Evolutionary conservation across 2,329 filamentous ascomycete species (phyloP), one percentile per base, ranked within the genome.

Genomic region (Aspergillus pseudoviridinutans): DNA sequence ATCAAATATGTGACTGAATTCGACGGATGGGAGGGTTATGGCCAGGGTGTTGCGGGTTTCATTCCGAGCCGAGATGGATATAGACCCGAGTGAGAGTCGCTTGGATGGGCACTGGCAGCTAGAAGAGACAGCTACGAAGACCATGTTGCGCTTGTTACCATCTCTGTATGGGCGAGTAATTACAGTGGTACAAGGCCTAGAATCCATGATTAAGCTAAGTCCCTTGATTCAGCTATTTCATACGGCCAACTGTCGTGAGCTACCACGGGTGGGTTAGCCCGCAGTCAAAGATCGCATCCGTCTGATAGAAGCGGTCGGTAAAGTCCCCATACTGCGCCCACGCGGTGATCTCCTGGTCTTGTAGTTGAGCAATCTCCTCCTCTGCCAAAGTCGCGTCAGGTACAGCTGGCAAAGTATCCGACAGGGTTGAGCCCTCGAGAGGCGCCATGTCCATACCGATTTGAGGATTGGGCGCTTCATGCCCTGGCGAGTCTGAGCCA

Each of bases 1-100:
- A 67, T 76, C 22, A 78, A 74, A 60, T 77, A 78, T 63, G 67
- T 68, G 17, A 66, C 70, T 55, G 75, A 77, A 41, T 80, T 79
- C 61, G 56, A 35, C 22, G 52, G 51, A 2, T 58, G 56, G 51
- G 47, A 51, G 24, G 47, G 51, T 5, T 51, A 46, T n/a, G 56
- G 56, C n/a, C 3, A 32, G 14, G 56, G 51, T 4, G 49, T 58
- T 46, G 56, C 27, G 47, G 56, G 56, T 8, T 54, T 58, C 27
- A 1, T 58, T 20, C 32, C 49, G 2, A 51, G 24, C 35, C 35
- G 54, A 7, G 54, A 55, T 51, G 24, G 51, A 53, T 49, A 66
- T 55, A 8, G 51, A 53, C 20, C 38, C 2, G 32, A 35, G 32
- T 35, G 32, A 35, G 5, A 6, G 12, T 29, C 12, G 12, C 12